Evolutionary conservation across 306 rosid genomes (phyloP).

Genomic region (Pueraria montana): DNA sequence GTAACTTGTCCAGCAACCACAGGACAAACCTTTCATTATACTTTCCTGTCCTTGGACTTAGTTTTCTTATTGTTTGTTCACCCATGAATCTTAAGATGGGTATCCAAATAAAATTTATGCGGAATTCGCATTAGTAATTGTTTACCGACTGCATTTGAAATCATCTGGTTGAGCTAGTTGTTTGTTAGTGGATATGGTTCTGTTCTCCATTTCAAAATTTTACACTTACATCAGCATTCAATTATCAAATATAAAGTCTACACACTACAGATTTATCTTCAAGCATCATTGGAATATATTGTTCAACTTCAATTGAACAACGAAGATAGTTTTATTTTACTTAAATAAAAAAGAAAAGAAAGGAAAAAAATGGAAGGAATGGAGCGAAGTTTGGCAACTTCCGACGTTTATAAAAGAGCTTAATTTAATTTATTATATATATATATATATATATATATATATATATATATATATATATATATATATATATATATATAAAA

Average conservation of each 20-base stretch:
- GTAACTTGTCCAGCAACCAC: conserved; percentile 1
- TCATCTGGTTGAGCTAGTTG: neutral
- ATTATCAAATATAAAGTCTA: conserved; percentile 14
- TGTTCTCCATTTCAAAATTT: conserved; percentile 22
- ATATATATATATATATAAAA: too few species aligned
- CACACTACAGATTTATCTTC: neutral
- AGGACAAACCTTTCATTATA: neutral
- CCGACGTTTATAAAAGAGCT: too few species aligned
- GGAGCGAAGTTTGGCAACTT: too few species aligned
- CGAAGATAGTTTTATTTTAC: neutral
- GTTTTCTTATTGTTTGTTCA: neutral
- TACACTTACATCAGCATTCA: conserved; percentile 34
- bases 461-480: too few species aligned
- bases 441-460: too few species aligned
- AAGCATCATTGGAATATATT: neutral
- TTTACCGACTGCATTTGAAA: neutral
- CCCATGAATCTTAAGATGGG: neutral
- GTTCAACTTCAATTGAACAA: neutral
- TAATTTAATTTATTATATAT: too few species aligned
- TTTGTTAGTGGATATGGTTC: neutral
- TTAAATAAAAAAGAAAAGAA: too few species aligned
- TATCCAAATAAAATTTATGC: neutral
- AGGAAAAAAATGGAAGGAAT: too few species aligned
- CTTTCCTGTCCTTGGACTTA: neutral
- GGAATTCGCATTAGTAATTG: neutral